Evolutionary conservation across 1,284 basidiomycete genomes (phyloP).

Genomic region (Dichomitus squalens): DNA sequence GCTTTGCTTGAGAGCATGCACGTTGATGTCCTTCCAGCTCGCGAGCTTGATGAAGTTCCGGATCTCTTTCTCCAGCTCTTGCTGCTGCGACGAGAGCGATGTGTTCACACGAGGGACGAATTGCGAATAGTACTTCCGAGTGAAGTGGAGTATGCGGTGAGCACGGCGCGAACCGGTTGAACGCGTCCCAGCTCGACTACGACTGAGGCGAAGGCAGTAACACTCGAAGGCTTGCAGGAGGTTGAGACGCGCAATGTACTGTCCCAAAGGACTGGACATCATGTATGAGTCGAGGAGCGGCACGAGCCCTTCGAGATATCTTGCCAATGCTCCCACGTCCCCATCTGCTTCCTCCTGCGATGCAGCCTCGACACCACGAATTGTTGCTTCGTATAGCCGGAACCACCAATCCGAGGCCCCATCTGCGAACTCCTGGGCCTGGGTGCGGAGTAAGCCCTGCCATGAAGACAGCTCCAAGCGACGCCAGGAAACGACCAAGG

Average conservation of each 20-base stretch:
- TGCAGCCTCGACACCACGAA: conserved; percentile 64
- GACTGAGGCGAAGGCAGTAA: conserved; percentile 45
- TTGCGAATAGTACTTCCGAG: conserved; percentile 69
- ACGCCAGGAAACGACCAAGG: conserved; percentile 89
- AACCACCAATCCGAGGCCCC: conserved; percentile 90
- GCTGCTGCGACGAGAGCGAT: conserved; percentile 63
- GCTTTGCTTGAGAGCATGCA: conserved; percentile 92
- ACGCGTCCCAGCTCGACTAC: conserved; percentile 29
- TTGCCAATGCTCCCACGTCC: conserved; percentile 38
- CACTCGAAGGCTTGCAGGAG: conserved; percentile 73
- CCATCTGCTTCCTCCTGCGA: conserved; percentile 37
- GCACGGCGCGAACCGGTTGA: conserved; percentile 48
- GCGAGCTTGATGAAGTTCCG: conserved; percentile 90
- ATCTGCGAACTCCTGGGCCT: conserved; percentile 61
- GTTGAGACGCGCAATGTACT: conserved; percentile 73
- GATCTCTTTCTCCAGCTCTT: conserved; percentile 79
- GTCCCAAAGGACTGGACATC: conserved; percentile 78
- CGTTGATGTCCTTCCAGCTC: conserved; percentile 98
- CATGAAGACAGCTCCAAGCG: conserved; percentile 89
- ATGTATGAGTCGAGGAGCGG: conserved; percentile 87
- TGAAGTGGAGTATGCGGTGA: conserved; percentile 65
- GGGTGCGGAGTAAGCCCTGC: conserved; percentile 80
- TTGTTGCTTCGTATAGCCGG: conserved; percentile 81
- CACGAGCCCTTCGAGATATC: conserved; percentile 72
- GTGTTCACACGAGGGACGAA: conserved; percentile 56